Evolutionary conservation across 2,329 filamentous ascomycete species (phyloP).

Genomic region (Cladosporium halotolerans): DNA sequence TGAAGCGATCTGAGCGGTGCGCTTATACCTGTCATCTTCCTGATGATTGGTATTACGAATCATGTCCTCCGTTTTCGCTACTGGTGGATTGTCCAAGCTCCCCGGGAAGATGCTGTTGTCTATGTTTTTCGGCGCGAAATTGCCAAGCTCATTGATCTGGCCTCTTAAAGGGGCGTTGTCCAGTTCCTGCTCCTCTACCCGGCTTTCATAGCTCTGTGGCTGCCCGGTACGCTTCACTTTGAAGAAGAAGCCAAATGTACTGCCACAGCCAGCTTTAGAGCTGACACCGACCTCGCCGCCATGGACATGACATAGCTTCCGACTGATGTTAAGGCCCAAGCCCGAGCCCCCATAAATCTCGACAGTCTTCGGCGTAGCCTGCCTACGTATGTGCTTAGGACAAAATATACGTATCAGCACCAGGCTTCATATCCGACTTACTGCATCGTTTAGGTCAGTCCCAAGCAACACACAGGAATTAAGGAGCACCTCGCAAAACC

Average conservation of each 20-base stretch:
- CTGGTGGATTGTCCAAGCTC: conserved; percentile 29
- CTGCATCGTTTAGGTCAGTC: not conserved
- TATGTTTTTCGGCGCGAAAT: conserved; percentile 4
- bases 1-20: not conserved
- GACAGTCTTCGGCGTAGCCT: conserved; percentile 57
- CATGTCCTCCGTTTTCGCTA: conserved; percentile 18
- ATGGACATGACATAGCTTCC: conserved; percentile 60
- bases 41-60: not conserved
- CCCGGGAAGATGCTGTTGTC: conserved; percentile 17
- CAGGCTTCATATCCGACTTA: not conserved
- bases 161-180: not conserved
- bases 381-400: not conserved
- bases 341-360: conserved; percentile 67
- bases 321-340: conserved; percentile 63
- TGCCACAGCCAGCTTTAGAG: conserved; percentile 52
- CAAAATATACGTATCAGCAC: not conserved
- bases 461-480: not conserved
- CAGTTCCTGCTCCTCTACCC: conserved; percentile 16
- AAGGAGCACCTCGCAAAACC: conserved; percentile 11
- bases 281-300: conserved; percentile 64
- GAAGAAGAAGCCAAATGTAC: conserved; percentile 63
- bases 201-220: conserved; percentile 31
- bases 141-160: conserved; percentile 9
- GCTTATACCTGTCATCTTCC: not conserved
- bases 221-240: conserved; percentile 34